Conservation (phyloP, 2,329 filamentous ascomycete genomes). For the Tolypocladium tundrense region DNA sequence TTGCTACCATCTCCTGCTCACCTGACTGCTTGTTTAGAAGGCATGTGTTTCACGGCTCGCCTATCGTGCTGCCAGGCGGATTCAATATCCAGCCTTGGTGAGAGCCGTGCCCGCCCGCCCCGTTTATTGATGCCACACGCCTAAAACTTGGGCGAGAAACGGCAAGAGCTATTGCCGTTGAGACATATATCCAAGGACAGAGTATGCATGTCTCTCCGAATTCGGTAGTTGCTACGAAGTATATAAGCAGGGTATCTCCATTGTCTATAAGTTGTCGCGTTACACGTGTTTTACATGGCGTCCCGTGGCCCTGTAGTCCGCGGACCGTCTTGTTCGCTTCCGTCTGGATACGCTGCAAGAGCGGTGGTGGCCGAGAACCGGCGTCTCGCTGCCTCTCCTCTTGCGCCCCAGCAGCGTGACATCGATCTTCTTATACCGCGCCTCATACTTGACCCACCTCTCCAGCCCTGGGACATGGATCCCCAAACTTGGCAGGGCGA, state of each 20-base stretch:
- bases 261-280: background rate
- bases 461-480: slow-evolving; percentile 35
- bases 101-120: background rate
- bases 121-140: background rate
- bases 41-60: background rate
- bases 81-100: background rate
- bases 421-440: slow-evolving; percentile 41
- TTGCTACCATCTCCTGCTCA: background rate
- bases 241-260: background rate
- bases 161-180: background rate
- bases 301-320: background rate
- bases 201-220: background rate
- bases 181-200: background rate
- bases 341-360: background rate
- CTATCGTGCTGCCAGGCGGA: background rate
- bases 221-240: background rate
- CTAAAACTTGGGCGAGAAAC: background rate
- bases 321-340: background rate
- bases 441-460: slow-evolving; percentile 37
- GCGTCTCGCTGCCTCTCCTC: slow-evolving; percentile 4
- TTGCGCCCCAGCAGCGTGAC: slow-evolving; percentile 20
- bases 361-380: slow-evolving; percentile 20
- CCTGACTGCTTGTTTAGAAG: background rate
- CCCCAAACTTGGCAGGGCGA: slow-evolving; percentile 44
- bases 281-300: background rate